Evolutionary conservation across 2,329 filamentous ascomycete species (phyloP).

Genomic region (Herpotrichia juniperi): DNA sequence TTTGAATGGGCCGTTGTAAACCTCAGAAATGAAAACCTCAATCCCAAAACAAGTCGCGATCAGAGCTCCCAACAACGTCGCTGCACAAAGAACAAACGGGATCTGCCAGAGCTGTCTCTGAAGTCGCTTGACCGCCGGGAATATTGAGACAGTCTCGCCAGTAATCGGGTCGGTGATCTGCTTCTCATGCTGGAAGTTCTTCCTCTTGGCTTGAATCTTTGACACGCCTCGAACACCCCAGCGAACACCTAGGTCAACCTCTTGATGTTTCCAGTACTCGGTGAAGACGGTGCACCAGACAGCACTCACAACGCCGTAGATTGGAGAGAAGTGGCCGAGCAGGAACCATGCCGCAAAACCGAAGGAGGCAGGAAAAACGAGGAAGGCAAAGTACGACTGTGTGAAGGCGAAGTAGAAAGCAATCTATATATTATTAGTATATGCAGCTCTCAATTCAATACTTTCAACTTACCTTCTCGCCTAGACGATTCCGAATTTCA

Average conservation of each 20-base stretch:
- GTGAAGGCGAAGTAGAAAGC: slow-evolving; percentile 97
- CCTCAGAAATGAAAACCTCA: slow-evolving; percentile 93
- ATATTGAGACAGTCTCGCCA: slow-evolving; percentile 77
- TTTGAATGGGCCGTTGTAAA: slow-evolving; percentile 90
- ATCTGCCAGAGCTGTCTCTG: slow-evolving; percentile 77
- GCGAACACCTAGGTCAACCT: slow-evolving; percentile 81
- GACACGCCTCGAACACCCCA: slow-evolving; percentile 91
- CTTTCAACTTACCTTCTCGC: slow-evolving; percentile 49
- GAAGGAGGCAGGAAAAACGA: slow-evolving; percentile 80
- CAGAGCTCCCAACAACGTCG: slow-evolving; percentile 75
- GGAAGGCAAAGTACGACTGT: slow-evolving; percentile 85
- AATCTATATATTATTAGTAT: slow-evolving; percentile 57
- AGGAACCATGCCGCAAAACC: slow-evolving; percentile 80
- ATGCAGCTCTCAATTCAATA: too few species aligned
- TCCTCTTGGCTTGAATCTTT: slow-evolving; percentile 76
- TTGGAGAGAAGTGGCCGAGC: slow-evolving; percentile 81
- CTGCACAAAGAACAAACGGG: slow-evolving; percentile 80
- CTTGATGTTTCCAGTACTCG: slow-evolving; percentile 95
- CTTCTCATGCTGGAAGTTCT: slow-evolving; percentile 79
- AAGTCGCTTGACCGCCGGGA: slow-evolving; percentile 76
- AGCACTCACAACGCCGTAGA: slow-evolving; percentile 78
- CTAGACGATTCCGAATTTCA: slow-evolving; percentile 57
- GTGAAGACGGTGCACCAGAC: slow-evolving; percentile 89
- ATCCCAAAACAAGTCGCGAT: slow-evolving; percentile 89
- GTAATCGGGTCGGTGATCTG: slow-evolving; percentile 80